These are phyloP conservation scores for Scedosporium dehoogii DNA, from an alignment of 2,329 filamentous ascomycete genomes.

Conservation along the genomic window DNA sequence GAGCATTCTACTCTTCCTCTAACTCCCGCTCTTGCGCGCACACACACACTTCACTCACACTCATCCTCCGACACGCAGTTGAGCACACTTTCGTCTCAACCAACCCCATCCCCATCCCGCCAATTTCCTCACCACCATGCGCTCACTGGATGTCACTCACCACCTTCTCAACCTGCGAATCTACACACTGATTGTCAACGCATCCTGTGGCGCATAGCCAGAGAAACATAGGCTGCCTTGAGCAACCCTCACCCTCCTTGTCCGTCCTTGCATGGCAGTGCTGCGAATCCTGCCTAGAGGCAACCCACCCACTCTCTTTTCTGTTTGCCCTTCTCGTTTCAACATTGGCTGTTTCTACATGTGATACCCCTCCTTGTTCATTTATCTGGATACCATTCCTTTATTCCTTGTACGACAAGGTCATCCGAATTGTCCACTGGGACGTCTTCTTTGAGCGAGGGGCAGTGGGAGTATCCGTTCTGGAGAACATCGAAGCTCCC, in stretches of 20 bases:
- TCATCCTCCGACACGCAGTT: neutral
- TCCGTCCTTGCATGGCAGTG: conserved; percentile 5
- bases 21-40: neutral
- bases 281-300: conserved; percentile 4
- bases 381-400: neutral
- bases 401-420: neutral
- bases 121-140: conserved; percentile 1
- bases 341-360: neutral
- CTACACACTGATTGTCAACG: conserved; percentile 4
- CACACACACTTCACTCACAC: neutral
- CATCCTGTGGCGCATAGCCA: conserved; percentile 6
- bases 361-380: neutral
- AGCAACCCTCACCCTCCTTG: neutral
- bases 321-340: neutral
- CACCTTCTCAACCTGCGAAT: conserved; percentile 2
- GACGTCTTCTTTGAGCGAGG: neutral
- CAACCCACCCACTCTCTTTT: conserved; percentile 1
- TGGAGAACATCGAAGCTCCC: neutral
- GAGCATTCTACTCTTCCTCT: neutral
- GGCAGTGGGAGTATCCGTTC: neutral
- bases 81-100: neutral
- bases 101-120: neutral
- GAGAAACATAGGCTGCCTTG: conserved; percentile 5
- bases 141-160: conserved; percentile 5
- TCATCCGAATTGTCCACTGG: neutral